A percentile compares a stretch with the other conserved stretches of the same genome.
phyloP scores from a whole-genome alignment of 2,329 filamentous ascomycete genomes.

The Ascosphaera acerosa region DNA sequence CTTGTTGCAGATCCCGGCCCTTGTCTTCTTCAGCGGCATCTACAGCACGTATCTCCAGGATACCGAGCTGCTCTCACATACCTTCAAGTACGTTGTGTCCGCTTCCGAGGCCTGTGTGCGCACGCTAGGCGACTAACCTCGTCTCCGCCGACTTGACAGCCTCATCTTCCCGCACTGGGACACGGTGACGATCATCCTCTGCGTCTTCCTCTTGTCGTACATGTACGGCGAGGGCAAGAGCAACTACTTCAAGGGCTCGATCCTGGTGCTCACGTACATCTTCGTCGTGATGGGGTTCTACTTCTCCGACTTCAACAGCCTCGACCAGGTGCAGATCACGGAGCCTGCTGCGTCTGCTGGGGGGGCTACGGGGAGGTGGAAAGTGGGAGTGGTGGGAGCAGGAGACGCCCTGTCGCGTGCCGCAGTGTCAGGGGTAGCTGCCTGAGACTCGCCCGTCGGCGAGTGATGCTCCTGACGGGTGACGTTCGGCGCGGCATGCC shows the following conservation, averaged over 20 bases:
- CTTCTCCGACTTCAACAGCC: constrained; percentile 41
- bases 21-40: constrained; percentile 74
- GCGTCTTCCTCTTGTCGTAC: constrained; percentile 87
- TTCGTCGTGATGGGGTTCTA: constrained; percentile 86
- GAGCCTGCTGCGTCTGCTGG: no score
- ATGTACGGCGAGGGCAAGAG: constrained; percentile 98
- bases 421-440: no score
- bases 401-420: no score
- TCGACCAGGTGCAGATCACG: constrained; percentile 13
- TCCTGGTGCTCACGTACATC: constrained; percentile 74
- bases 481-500: no score
- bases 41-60: constrained; percentile 31
- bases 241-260: constrained; percentile 98
- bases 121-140: no score
- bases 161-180: constrained; percentile 98
- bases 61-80: constrained; percentile 24
- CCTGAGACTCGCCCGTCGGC: no score
- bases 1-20: constrained; percentile 71
- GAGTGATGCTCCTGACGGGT: no score
- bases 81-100: constrained; percentile 27
- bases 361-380: constrained; percentile 1
- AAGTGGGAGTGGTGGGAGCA: constrained; percentile 2
- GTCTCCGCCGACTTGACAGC: constrained; percentile 18
- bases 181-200: constrained; percentile 88
- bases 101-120: no score